These are phyloP conservation scores for Cryptosporidium felis DNA, from an alignment of 169 alveolate species.

Conservation along the genomic window DNA sequence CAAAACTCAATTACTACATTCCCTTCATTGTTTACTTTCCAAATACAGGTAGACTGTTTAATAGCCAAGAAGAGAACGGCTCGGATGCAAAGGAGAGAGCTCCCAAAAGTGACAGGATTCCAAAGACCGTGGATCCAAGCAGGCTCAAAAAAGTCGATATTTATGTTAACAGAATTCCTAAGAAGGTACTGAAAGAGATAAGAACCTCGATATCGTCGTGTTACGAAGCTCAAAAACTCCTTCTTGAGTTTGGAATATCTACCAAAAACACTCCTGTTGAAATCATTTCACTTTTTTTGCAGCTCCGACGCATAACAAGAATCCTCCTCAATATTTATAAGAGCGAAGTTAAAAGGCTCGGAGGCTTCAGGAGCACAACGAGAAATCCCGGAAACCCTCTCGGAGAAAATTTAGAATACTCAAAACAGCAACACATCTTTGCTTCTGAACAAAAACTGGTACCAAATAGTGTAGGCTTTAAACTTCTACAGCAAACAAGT, in stretches of 20 bases:
- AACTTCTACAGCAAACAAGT: not conserved
- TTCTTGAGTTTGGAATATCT: not conserved
- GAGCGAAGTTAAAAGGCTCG: not conserved
- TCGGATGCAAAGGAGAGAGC: too few relatives aligned
- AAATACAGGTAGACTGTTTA: constrained; percentile 27
- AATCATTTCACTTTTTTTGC: constrained; percentile 11
- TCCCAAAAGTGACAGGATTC: too few relatives aligned
- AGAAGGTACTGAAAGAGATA: not conserved
- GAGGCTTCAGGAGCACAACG: too few relatives aligned
- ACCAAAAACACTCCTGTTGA: constrained; percentile 20
- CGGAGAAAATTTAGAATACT: too few relatives aligned
- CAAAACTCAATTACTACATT: constrained; percentile 16
- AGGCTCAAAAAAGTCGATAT: constrained; percentile 20
- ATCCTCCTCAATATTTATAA: not conserved
- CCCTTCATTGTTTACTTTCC: constrained; percentile 37
- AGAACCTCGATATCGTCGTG: constrained; percentile 25
- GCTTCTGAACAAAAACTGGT: not conserved
- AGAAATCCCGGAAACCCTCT: too few relatives aligned
- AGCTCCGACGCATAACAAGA: constrained; percentile 15
- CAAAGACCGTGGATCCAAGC: not conserved
- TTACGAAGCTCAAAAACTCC: not conserved
- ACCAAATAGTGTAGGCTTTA: constrained; percentile 45
- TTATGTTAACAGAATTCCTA: constrained; percentile 10
- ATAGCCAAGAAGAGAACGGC: not conserved
- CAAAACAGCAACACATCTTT: too few relatives aligned